phyloP scores from a whole-genome alignment of 305 asterid genomes.

The Salvia sclarea region DNA sequence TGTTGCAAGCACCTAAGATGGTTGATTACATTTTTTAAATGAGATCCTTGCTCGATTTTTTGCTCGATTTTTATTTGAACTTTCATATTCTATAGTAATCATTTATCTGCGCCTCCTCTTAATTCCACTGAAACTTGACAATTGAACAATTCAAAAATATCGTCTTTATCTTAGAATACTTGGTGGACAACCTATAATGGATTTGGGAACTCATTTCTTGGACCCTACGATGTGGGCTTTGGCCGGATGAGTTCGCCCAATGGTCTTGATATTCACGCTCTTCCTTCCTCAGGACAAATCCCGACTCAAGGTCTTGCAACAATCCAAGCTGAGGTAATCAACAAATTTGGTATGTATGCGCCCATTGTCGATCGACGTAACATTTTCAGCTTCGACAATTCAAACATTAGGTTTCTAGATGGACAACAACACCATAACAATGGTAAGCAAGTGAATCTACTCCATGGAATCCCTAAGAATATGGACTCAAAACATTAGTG shows the following conservation, averaged over 20 bases:
- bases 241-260: slow-evolving; percentile 56
- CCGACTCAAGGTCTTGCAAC: slow-evolving; percentile 83
- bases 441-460: slow-evolving; percentile 63
- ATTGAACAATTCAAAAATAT: slow-evolving; percentile 64
- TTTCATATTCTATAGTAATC: not conserved
- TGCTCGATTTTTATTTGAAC: not conserved
- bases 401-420: slow-evolving; percentile 59
- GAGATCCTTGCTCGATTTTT: not conserved
- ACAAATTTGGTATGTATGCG: slow-evolving; percentile 46
- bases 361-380: slow-evolving; percentile 63
- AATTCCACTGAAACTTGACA: slow-evolving; percentile 35
- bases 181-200: slow-evolving; percentile 72
- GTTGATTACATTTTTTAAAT: too few species aligned
- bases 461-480: slow-evolving; percentile 88
- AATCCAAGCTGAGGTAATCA: slow-evolving; percentile 59
- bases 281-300: slow-evolving; percentile 69
- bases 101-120: slow-evolving; percentile 14
- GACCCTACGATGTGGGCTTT: slow-evolving; percentile 51
- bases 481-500: slow-evolving; percentile 93
- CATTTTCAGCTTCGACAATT: slow-evolving; percentile 73
- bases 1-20: slow-evolving; percentile 96
- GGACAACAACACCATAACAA: slow-evolving; percentile 51
- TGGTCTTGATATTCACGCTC: slow-evolving; percentile 73
- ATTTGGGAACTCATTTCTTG: slow-evolving; percentile 61
- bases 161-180: slow-evolving; percentile 84